Evolutionary conservation across 2,329 filamentous ascomycete genomes (phyloP).

Genomic region (Catunica adiposa): DNA sequence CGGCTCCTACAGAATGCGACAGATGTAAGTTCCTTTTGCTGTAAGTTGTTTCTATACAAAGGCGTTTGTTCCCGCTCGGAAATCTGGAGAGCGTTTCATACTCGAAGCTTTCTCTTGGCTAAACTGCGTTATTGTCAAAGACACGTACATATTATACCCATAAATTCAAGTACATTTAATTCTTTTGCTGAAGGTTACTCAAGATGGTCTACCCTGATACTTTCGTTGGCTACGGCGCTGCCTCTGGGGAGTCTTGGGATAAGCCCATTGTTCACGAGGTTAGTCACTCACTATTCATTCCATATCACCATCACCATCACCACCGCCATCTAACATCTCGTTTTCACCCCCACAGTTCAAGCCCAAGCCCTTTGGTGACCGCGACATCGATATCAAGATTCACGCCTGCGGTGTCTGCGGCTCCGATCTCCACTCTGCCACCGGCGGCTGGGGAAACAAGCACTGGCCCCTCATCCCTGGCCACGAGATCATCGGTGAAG

Average conservation of each 20-base stretch:
- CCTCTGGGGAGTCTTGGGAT: neutral
- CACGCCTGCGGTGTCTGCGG: slow-evolving; percentile 57
- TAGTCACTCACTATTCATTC: neutral
- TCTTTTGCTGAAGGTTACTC: neutral
- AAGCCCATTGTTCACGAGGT: neutral
- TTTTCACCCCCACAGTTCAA: slow-evolving; percentile 37
- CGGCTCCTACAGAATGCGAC: neutral
- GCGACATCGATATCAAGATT: slow-evolving; percentile 71
- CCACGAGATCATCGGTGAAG: slow-evolving; percentile 38
- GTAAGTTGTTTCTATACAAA: neutral
- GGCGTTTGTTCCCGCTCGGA: neutral
- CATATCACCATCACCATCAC: neutral
- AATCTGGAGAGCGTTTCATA: neutral
- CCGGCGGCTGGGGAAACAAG: slow-evolving; percentile 43
- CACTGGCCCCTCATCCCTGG: slow-evolving; percentile 43
- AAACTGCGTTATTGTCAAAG: neutral
- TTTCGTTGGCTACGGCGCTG: neutral
- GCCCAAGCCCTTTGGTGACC: slow-evolving; percentile 66
- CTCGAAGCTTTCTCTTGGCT: neutral
- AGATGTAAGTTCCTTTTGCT: neutral
- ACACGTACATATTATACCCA: neutral
- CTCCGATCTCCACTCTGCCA: slow-evolving; percentile 50
- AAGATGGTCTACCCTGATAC: slow-evolving; percentile 6
- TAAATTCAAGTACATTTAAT: neutral
- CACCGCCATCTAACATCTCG: neutral